Conservation (phyloP, 371 early-diverging fungal species). For the Mortierella sp. region DNA sequence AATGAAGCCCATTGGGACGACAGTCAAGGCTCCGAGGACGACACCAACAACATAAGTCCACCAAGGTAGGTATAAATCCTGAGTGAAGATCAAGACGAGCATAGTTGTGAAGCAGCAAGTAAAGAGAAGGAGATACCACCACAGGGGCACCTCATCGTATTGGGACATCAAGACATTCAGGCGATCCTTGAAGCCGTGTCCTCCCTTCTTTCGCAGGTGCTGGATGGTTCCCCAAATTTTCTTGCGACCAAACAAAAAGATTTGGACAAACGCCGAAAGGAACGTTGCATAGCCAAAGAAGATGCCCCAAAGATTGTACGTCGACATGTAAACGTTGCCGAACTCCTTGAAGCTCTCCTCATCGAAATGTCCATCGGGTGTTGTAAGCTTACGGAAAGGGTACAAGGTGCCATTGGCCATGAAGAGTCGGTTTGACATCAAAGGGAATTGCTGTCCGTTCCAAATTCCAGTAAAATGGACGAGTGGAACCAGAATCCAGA, state of each 20-base stretch:
- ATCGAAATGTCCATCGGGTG: slow-evolving; percentile 31
- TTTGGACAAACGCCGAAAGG: slow-evolving; percentile 52
- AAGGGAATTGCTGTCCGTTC: slow-evolving; percentile 32
- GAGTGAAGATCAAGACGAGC: slow-evolving; percentile 47
- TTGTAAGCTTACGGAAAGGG: slow-evolving; percentile 39
- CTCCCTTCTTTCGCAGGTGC: slow-evolving; percentile 31
- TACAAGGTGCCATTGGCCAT: slow-evolving; percentile 40
- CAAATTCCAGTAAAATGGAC: slow-evolving; percentile 45
- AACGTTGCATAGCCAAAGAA: slow-evolving; percentile 56
- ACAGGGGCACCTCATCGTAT: slow-evolving; percentile 50
- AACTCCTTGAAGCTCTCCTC: slow-evolving; percentile 23
- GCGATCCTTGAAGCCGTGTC: slow-evolving; percentile 48
- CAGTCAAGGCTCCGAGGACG: slow-evolving; percentile 40
- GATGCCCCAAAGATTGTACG: slow-evolving; percentile 50
- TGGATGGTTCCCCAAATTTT: slow-evolving; percentile 45
- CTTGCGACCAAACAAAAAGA: slow-evolving; percentile 52
- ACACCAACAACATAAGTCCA: slow-evolving; percentile 55
- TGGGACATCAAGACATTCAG: slow-evolving; percentile 49
- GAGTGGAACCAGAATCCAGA: slow-evolving; percentile 54
- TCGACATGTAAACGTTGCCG: slow-evolving; percentile 54
- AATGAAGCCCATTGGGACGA: slow-evolving; percentile 56
- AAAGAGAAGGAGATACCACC: slow-evolving; percentile 50
- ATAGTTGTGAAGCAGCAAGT: slow-evolving; percentile 49
- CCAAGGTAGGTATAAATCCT: slow-evolving; percentile 50
- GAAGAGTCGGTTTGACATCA: slow-evolving; percentile 53